Evolutionary conservation across 2,329 filamentous ascomycete species (phyloP).

Genomic region (Diaporthe batatas): DNA sequence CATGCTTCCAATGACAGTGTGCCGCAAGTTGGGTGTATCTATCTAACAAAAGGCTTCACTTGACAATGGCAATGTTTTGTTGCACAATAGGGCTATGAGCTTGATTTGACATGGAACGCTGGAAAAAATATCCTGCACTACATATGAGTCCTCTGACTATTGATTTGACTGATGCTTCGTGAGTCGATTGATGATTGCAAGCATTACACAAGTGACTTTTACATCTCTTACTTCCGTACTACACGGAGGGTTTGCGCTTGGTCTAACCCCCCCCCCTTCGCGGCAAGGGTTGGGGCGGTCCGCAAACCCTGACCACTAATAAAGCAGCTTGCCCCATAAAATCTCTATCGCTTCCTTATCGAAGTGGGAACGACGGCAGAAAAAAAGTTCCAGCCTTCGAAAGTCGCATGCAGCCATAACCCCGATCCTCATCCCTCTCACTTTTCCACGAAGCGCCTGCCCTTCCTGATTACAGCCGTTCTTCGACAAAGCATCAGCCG

Average conservation of each 20-base stretch:
- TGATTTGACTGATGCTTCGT: no score
- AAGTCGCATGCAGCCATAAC: not conserved
- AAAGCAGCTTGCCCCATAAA: slow-evolving; percentile 29
- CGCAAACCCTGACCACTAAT: not conserved
- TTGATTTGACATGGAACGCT: not conserved
- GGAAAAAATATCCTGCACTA: not conserved
- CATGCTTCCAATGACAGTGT: not conserved
- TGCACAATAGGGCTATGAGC: not conserved
- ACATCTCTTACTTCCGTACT: not conserved
- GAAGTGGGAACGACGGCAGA: slow-evolving; percentile 36
- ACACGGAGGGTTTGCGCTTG: not conserved
- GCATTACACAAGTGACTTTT: not conserved
- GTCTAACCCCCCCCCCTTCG: not conserved
- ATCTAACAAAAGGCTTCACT: not conserved
- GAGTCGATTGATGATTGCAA: not conserved
- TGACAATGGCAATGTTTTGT: not conserved
- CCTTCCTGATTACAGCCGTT: not conserved
- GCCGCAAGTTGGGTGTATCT: not conserved
- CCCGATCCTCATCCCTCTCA: not conserved
- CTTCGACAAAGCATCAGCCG: not conserved
- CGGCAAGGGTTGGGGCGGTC: not conserved
- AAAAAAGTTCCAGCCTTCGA: slow-evolving; percentile 41
- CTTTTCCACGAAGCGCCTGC: slow-evolving; percentile 17
- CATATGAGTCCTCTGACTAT: no score
- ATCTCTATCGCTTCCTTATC: slow-evolving; percentile 35